Percentiles rank a stretch among this genome's conserved stretches.
Conservation (phyloP, 805 yeast genomes). For the Lipomyces japonicus region DNA sequence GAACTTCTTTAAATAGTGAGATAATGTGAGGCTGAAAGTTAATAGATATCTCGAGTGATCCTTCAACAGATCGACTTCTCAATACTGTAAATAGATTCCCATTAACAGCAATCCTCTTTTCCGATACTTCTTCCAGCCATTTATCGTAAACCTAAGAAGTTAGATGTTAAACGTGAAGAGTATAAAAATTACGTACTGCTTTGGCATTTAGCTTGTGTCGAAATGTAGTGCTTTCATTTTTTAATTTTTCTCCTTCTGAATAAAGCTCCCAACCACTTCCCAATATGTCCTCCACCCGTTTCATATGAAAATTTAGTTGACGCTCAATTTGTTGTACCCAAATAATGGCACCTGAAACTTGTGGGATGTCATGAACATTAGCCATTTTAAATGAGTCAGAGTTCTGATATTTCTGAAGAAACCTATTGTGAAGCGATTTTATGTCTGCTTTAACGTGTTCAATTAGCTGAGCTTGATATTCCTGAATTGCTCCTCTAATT, state of each 20-base stretch:
- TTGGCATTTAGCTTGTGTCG: slow-evolving; percentile 47
- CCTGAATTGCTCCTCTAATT: slow-evolving; percentile 56
- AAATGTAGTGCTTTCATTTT: slow-evolving; percentile 47
- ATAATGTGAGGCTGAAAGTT: slow-evolving; percentile 50
- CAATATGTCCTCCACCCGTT: slow-evolving; percentile 49
- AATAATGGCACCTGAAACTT: slow-evolving; percentile 45
- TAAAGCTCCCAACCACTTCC: slow-evolving; percentile 60
- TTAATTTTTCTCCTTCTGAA: slow-evolving; percentile 64
- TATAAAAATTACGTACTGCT: slow-evolving; percentile 2
- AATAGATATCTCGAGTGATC: slow-evolving; percentile 39
- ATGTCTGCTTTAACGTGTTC: slow-evolving; percentile 50
- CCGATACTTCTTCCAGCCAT: slow-evolving; percentile 47
- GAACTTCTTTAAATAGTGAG: slow-evolving; percentile 51
- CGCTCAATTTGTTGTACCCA: slow-evolving; percentile 53
- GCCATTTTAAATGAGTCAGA: slow-evolving; percentile 39
- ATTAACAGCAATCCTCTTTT: slow-evolving; percentile 28
- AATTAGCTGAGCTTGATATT: slow-evolving; percentile 53
- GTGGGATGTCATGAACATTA: slow-evolving; percentile 47
- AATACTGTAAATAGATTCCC: slow-evolving; percentile 45
- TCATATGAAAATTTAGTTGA: slow-evolving; percentile 44
- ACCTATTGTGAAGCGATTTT: slow-evolving; percentile 42
- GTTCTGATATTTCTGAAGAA: slow-evolving; percentile 37
- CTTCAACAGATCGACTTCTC: slow-evolving; percentile 29
- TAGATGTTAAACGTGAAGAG: neutral
- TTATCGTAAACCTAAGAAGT: slow-evolving; percentile 37